A percentile compares a stretch with the other conserved stretches of the same genome.
Conservation (phyloP, 164 flowering plant species). For the Annona cherimola region DNA sequence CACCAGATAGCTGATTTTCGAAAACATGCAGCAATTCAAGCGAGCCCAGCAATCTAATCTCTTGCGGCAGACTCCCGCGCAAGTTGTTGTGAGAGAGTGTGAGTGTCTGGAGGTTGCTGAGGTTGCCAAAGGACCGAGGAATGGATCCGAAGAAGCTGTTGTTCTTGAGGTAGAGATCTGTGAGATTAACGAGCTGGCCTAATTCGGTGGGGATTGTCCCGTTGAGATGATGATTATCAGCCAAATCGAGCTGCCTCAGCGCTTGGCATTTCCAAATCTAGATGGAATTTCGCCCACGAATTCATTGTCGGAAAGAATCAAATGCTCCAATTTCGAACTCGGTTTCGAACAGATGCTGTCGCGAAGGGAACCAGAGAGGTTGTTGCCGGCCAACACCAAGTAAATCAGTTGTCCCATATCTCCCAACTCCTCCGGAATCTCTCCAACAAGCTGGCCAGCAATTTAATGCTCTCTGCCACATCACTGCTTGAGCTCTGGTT, state of each 20-base stretch:
- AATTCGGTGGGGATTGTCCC: slow-evolving; percentile 67
- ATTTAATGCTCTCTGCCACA: slow-evolving; percentile 60
- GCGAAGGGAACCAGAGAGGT: slow-evolving; percentile 61
- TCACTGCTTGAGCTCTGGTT: slow-evolving; percentile 19
- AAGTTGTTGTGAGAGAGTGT: slow-evolving; percentile 67
- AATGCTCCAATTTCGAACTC: slow-evolving; percentile 45
- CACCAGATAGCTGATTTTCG: slow-evolving; percentile 79
- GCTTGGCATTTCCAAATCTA: slow-evolving; percentile 44
- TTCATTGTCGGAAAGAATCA: slow-evolving; percentile 44
- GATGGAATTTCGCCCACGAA: slow-evolving; percentile 63
- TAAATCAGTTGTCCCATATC: slow-evolving; percentile 40
- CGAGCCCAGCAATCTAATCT: slow-evolving; percentile 57
- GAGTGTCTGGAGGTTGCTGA: slow-evolving; percentile 56
- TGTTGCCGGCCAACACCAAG: slow-evolving; percentile 64
- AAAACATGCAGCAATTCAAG: slow-evolving; percentile 69
- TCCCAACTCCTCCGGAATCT: slow-evolving; percentile 59
- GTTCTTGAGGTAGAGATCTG: slow-evolving; percentile 72
- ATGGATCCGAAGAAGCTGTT: slow-evolving; percentile 69
- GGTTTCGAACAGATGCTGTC: slow-evolving; percentile 49
- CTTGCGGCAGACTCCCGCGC: slow-evolving; percentile 54
- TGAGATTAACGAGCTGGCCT: slow-evolving; percentile 41
- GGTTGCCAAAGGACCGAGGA: slow-evolving; percentile 54
- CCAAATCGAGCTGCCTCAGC: slow-evolving; percentile 63
- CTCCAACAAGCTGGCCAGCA: slow-evolving; percentile 67
- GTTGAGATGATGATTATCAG: slow-evolving; percentile 57